Base-by-base conservation (phyloP, 1,284 basidiomycete species). In the Anthracocystis walkeri region DNA sequence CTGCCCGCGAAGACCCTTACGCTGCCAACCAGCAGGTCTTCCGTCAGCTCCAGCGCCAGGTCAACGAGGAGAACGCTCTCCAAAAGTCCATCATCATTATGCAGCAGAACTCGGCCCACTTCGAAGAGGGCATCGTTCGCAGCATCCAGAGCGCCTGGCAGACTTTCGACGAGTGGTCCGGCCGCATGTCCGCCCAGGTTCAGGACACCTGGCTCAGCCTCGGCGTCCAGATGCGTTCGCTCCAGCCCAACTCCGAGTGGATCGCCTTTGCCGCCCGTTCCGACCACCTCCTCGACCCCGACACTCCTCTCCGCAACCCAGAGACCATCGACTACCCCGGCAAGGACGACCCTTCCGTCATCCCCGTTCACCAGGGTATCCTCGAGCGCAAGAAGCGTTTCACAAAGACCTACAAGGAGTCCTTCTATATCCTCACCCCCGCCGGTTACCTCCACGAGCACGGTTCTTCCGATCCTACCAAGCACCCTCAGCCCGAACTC, bases 11-110 rank as follows among this genome's bases (percentile, higher is more conserved):
- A 52, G 95, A 98, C 85, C 95, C 95, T 14, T 97, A 89, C 85
- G 86, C 87, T 41, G 88, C 88, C 82, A 98, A 98, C 88, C 88
- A 90, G 75, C 88, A 90, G 54, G 96, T 98, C 57, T 87, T 89
- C 61, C 91, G 90, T 66, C 96, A 99, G 87, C 91, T 99, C 49
- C 90, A 92, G 81, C 94, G 92, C 84, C 86, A 88, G 86, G 94
- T 98, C 51, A 91, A 95, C 86, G 96, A 97, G 87, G 97, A 99
- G 87, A 99, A 99, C 84, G 91, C 95, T 0, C 90, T 99, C 20
- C 97, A 99, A 87, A 99, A 99, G 86, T 94, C 92, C n/a, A 93
- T 98, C 84, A 92, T 99, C 83, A 97, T 99, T 86, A 98, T 97
- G 90, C 96, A 99, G 86, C 86, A 97, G 82, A 97, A 97, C 86